Evolutionary conservation across 495 filamentous ascomycete species (phyloP).

Genomic region (Aspergillus homomorphus): DNA sequence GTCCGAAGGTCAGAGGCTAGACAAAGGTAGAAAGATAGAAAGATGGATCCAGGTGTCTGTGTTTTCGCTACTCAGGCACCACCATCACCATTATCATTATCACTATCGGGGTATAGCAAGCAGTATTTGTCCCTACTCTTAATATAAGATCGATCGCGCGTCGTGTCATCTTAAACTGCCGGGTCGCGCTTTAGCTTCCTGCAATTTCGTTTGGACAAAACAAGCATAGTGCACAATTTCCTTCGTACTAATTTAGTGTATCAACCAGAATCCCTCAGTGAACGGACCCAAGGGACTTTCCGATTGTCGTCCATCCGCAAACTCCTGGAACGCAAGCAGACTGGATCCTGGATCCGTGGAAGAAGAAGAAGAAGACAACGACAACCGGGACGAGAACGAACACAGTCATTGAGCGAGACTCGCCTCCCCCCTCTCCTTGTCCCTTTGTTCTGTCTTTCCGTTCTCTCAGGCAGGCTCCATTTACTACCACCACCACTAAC

Average conservation of each 20-base stretch:
- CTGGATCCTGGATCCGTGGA: conserved; percentile 21
- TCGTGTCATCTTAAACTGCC: conserved; percentile 17
- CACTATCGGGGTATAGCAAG: not conserved
- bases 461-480: not conserved
- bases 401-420: not conserved
- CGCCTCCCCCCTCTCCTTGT: conserved; percentile 2
- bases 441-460: not conserved
- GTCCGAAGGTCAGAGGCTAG: not conserved
- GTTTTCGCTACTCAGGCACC: no score
- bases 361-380: no score
- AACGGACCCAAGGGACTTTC: not conserved
- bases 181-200: conserved; percentile 11
- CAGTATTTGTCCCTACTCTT: not conserved
- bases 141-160: conserved; percentile 13
- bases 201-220: not conserved
- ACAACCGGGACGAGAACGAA: conserved; percentile 8
- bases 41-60: not conserved
- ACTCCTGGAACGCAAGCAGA: conserved; percentile 12
- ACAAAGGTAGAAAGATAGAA: not conserved
- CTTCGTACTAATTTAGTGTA: not conserved
- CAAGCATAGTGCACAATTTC: no score
- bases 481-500: not conserved
- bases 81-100: no score
- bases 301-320: not conserved
- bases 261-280: not conserved